Conservation (phyloP, 106 monocot genomes). For the Dioscorea dumetorum region DNA sequence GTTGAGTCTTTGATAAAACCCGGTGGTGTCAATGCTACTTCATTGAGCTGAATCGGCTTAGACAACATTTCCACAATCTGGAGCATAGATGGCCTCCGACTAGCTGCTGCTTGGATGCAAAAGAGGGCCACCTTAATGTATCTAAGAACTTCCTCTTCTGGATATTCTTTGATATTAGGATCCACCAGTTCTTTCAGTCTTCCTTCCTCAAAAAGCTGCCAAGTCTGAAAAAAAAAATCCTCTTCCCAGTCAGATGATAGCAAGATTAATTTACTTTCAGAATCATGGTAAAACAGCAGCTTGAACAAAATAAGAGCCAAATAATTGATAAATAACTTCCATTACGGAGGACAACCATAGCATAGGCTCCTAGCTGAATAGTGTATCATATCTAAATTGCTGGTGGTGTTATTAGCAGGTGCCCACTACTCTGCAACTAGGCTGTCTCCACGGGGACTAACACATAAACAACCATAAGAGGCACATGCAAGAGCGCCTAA, state of each 20-base stretch:
- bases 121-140: constrained; percentile 55
- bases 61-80: constrained; percentile 67
- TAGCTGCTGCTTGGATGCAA: constrained; percentile 56
- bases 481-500: too few relatives aligned
- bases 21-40: constrained; percentile 49
- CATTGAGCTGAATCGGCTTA: constrained; percentile 31
- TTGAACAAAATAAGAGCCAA: neutral
- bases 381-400: neutral
- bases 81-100: constrained; percentile 51
- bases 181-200: constrained; percentile 45
- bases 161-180: constrained; percentile 32
- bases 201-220: constrained; percentile 47
- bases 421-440: too few relatives aligned
- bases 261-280: too few relatives aligned
- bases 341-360: neutral
- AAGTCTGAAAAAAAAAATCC: constrained; percentile 32
- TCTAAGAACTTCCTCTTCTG: constrained; percentile 47
- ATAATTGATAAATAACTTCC: neutral
- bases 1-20: constrained; percentile 30
- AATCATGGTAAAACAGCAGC: neutral
- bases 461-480: too few relatives aligned
- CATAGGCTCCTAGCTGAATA: neutral
- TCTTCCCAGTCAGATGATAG: constrained; percentile 6
- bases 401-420: too few relatives aligned
- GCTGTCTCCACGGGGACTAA: too few relatives aligned